These are phyloP conservation scores for Leccinum variicolor DNA, from an alignment of 768 basidiomycete species.

Conservation along the genomic window DNA sequence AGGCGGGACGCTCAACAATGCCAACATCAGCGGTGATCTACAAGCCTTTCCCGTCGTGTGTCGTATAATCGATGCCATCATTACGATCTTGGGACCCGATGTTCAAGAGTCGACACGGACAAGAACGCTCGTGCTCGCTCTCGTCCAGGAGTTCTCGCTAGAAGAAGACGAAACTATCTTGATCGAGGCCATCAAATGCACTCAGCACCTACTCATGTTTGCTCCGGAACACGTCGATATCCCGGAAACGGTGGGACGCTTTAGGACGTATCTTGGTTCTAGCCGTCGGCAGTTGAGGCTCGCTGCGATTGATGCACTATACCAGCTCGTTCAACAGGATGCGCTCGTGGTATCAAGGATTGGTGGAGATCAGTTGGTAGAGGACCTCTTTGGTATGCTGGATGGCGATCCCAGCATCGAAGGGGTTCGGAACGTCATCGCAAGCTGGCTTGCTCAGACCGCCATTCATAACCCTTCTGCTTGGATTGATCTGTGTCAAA, in stretches of 20 bases:
- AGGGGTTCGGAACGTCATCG: conserved; percentile 90
- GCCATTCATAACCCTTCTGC: conserved; percentile 90
- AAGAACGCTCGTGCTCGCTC: conserved; percentile 74
- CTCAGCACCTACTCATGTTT: conserved; percentile 97
- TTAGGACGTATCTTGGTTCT: conserved; percentile 78
- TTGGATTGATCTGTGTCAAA: conserved; percentile 97
- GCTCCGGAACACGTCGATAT: conserved; percentile 81
- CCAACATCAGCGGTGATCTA: conserved; percentile 85
- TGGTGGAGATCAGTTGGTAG: conserved; percentile 91
- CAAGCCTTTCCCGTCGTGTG: conserved; percentile 92
- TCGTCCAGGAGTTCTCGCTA: conserved; percentile 80
- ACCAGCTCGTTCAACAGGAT: conserved; percentile 96
- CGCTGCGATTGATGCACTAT: conserved; percentile 92
- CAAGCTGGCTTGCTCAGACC: conserved; percentile 93
- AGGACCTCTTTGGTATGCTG: conserved; percentile 91
- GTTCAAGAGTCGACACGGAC: conserved; percentile 84
- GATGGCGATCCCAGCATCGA: conserved; percentile 94
- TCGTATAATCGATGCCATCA: conserved; percentile 88
- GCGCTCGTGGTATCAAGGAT: conserved; percentile 87
- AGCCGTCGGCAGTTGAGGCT: conserved; percentile 82
- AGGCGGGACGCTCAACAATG: conserved; percentile 78
- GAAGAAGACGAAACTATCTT: conserved; percentile 87
- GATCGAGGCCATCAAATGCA: conserved; percentile 93
- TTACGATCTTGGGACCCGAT: conserved; percentile 93
- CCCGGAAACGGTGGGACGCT: conserved; percentile 72